Evolutionary conservation across 1,284 basidiomycete species (phyloP), one percentile per base, ranked within the genome.

Genomic region (Lignosus rhinocerotis): DNA sequence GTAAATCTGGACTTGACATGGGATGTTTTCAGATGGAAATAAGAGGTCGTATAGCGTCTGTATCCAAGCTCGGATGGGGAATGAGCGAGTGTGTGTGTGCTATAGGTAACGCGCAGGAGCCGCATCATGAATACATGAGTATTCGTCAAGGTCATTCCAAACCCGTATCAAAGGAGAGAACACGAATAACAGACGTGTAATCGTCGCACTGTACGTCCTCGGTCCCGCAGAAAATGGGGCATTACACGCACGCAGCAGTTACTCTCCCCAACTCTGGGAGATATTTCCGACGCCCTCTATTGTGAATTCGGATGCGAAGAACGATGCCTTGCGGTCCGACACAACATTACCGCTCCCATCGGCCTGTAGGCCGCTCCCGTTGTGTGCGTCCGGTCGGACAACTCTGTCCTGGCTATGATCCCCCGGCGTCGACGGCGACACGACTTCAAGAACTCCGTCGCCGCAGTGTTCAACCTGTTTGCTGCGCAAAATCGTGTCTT

Each of bases 241-340:
- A 16, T 36, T 10, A 16, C n/a, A 41, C 53, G 32, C 10, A 30
- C 21, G 34, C 14, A 9, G 25, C 25, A 25, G 4, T 67, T 58
- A 71, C 52, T 72, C 71, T 44, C 69, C 69, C 71, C 71, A 72
- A 58, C 71, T 72, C 54, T 69, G 66, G 19, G 71, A 64, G 52
- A 72, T 68, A 49, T 68, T 70, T 39, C 70, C 71, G 43, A 71
- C 67, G 53, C 66, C 67, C 49, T 64, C 64, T 45, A 71, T 66
- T 39, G 57, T 62, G 61, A 69, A 66, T n/a, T 63, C 61, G 14
- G 62, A 56, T 41, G 60, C 61, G n/a, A 58, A 45, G 51, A 61
- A 54, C n/a, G 66, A 57, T 49, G 53, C 42, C 21, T 55, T 63
- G 25, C 41, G 53, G 9, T 45, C 54, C 42, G 55, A 36, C 14